These are phyloP conservation scores for Colletotrichum zoysiae DNA, from an alignment of 2,329 filamentous ascomycete genomes.

Conservation along the genomic window DNA sequence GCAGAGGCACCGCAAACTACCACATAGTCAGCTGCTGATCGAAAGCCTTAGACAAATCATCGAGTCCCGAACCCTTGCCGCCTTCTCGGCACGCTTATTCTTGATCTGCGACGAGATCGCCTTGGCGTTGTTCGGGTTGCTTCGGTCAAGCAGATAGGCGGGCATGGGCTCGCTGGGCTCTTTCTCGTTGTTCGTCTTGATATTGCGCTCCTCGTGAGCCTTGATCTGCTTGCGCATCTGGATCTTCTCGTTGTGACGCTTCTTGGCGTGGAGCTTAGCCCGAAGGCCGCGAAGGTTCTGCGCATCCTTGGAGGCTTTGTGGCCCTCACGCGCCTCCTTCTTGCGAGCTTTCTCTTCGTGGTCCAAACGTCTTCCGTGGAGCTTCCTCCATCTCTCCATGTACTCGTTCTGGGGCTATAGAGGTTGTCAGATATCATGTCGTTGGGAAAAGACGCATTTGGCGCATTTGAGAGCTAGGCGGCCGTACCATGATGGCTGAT, in stretches of 20 bases:
- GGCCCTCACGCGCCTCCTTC: constrained; percentile 86
- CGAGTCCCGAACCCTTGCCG: constrained; percentile 49
- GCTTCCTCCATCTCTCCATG: constrained; percentile 67
- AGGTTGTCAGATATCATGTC: not conserved
- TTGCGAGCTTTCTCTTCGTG: constrained; percentile 93
- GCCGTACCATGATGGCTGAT: constrained; percentile 35
- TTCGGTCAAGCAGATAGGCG: constrained; percentile 93
- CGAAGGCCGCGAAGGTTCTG: constrained; percentile 93
- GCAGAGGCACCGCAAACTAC: constrained; percentile 88
- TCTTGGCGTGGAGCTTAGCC: constrained; percentile 94
- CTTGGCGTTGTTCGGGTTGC: constrained; percentile 69
- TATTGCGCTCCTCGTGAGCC: constrained; percentile 94
- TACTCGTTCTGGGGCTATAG: constrained; percentile 80
- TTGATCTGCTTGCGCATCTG: constrained; percentile 97
- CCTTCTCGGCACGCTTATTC: constrained; percentile 53
- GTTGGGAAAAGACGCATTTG: not conserved
- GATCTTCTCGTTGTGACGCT: constrained; percentile 97
- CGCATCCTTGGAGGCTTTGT: constrained; percentile 89
- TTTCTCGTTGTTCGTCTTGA: constrained; percentile 88
- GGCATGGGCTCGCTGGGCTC: constrained; percentile 86
- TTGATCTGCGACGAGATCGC: constrained; percentile 89
- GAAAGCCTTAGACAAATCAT: not conserved
- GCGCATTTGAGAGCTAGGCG: not conserved
- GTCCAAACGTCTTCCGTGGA: constrained; percentile 71
- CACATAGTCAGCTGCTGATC: not conserved